These are phyloP conservation scores for Scedosporium aurantiacum DNA, from an alignment of 2,329 filamentous ascomycete genomes.

Conservation along the genomic window DNA sequence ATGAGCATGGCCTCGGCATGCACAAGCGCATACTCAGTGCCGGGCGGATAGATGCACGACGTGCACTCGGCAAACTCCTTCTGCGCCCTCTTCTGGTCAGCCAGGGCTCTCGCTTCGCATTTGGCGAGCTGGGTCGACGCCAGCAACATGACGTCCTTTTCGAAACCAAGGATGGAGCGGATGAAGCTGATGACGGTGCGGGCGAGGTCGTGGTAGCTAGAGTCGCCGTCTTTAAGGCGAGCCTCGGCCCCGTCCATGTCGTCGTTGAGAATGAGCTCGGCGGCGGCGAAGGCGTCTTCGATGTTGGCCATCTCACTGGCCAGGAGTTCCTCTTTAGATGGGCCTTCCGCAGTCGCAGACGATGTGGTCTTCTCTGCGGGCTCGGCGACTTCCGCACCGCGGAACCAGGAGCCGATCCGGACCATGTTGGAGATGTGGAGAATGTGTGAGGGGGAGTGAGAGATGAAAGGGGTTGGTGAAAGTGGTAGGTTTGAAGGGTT, in stretches of 20 bases:
- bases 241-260: slow-evolving; percentile 77
- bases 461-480: not conserved
- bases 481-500: too few relatives aligned
- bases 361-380: not conserved
- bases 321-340: slow-evolving; percentile 15
- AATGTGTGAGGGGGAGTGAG: not conserved
- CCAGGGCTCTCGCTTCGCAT: slow-evolving; percentile 66
- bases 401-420: slow-evolving; percentile 40
- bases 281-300: slow-evolving; percentile 50
- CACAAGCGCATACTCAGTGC: slow-evolving; percentile 77
- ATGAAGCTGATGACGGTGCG: slow-evolving; percentile 75
- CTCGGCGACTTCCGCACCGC: slow-evolving; percentile 24
- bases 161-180: slow-evolving; percentile 76
- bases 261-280: slow-evolving; percentile 72
- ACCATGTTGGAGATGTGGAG: slow-evolving; percentile 26
- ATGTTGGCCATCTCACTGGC: slow-evolving; percentile 43
- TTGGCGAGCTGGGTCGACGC: slow-evolving; percentile 61
- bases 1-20: slow-evolving; percentile 81
- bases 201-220: slow-evolving; percentile 76
- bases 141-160: slow-evolving; percentile 82
- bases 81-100: slow-evolving; percentile 65
- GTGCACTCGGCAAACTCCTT: slow-evolving; percentile 35
- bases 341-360: not conserved
- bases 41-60: slow-evolving; percentile 59
- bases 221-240: slow-evolving; percentile 54